Base-by-base conservation (phyloP, 306 rosid genomes). In the Prosopis cineraria region DNA sequence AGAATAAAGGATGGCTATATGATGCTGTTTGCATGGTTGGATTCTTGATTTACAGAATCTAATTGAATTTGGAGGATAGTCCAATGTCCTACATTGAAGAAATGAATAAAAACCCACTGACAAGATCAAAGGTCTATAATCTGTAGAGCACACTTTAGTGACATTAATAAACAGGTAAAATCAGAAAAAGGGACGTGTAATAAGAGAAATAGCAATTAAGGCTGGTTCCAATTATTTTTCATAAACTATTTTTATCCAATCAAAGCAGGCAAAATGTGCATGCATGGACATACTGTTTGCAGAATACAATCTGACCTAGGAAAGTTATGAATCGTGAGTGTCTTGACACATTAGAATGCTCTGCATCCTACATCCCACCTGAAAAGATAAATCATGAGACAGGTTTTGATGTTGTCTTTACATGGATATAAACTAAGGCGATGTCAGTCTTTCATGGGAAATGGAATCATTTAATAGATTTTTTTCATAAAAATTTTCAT, bases 1-100 rank as follows among this genome's bases (percentile, higher is more conserved):
- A 82, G 79, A 87, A 77, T n/a, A 79, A 24, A 27, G 78, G 79
- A 84, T 84, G 88, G 45, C 68, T 56, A 63, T 58, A 81, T 31
- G 39, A 70, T 59, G 85, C 75, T 70, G 82, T 39, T 53, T 87
- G 87, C 91, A 87, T 87, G 68, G 78, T 83, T 25, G 25, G 30
- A 77, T 82, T 73, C 76, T 70, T 44, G 66, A 59, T 76, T 59
- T 70, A 66, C 62, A 58, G n/a, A 59, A 27, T 31, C 70, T 34
- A 75, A 34, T 65, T 33, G 44, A 85, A 79, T 75, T 79, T 82
- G 67, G 41, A 43, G 34, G 64, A 44, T 27, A 81, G 40, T 78
- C 83, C 68, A 45, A 72, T 76, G 68, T 20, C 74, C 47, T 59
- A 13, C 16, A 40, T 67, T 56, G 36, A 66, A 65, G 41, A 65